phyloP scores from a whole-genome alignment of 2,329 filamentous ascomycete genomes.

The Thermomyces lanuginosus region DNA sequence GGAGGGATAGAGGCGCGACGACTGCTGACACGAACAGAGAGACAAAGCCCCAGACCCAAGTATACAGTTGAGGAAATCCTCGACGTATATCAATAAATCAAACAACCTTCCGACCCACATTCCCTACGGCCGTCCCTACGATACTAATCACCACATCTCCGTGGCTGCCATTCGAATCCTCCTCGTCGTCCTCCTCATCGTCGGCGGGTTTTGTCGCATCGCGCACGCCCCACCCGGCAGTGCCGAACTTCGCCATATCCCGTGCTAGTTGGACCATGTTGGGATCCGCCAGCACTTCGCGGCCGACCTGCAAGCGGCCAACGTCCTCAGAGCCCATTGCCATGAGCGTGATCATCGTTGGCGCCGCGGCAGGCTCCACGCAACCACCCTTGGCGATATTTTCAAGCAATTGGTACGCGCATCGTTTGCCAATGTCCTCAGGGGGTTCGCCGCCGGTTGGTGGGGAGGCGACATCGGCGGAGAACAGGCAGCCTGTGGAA shows the following conservation, averaged over 20 bases:
- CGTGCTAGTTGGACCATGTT: conserved; percentile 64
- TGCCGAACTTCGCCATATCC: conserved; percentile 76
- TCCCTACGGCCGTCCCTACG: conserved; percentile 84
- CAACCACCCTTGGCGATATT: conserved; percentile 69
- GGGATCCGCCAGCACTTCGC: conserved; percentile 66
- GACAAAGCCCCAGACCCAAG: no score
- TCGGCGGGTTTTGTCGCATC: conserved; percentile 56
- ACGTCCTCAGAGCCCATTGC: conserved; percentile 97
- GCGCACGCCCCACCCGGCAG: conserved; percentile 76
- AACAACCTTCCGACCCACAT: conserved; percentile 80
- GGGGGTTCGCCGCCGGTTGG: conserved; percentile 66
- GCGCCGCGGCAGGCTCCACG: conserved; percentile 52
- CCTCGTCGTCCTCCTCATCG: conserved; percentile 42
- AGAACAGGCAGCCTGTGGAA: conserved; percentile 72
- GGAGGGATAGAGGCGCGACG: no score
- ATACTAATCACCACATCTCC: conserved; percentile 72
- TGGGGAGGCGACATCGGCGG: conserved; percentile 62
- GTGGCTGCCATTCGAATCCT: no score
- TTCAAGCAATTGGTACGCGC: conserved; percentile 79
- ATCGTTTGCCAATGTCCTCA: conserved; percentile 77
- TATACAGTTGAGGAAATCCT: no score
- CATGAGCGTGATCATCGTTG: conserved; percentile 75
- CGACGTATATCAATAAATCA: conserved; percentile 21
- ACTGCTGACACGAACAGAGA: no score
- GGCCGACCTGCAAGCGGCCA: conserved; percentile 65